Conservation (phyloP, 352 stramenopile species). For the Globisporangium paroecandrum region DNA sequence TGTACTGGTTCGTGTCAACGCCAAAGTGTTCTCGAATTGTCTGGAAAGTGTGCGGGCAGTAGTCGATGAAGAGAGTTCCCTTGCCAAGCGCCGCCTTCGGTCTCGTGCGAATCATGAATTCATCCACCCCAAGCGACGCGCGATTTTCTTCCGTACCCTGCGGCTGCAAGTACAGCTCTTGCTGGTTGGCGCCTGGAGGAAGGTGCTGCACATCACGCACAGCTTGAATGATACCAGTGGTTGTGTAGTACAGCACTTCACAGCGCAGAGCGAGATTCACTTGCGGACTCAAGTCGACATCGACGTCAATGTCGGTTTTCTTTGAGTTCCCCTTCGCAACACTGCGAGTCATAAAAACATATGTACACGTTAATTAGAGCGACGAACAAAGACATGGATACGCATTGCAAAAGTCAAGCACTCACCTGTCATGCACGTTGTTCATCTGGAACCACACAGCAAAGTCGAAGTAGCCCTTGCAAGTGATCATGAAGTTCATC, state of each 20-base stretch:
- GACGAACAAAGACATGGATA: neutral
- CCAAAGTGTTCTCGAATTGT: constrained; percentile 84
- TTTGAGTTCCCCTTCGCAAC: constrained; percentile 19
- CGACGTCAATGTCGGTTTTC: constrained; percentile 75
- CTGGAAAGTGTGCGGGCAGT: constrained; percentile 83
- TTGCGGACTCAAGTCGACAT: constrained; percentile 83
- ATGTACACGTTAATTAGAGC: neutral
- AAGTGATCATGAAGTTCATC: constrained; percentile 90
- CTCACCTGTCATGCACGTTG: constrained; percentile 58
- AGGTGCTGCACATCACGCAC: constrained; percentile 70
- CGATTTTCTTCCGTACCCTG: constrained; percentile 77
- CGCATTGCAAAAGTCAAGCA: neutral
- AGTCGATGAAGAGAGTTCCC: constrained; percentile 84
- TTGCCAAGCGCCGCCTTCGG: constrained; percentile 71
- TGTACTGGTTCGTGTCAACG: constrained; percentile 81
- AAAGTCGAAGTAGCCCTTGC: constrained; percentile 89
- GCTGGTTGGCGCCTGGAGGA: constrained; percentile 59
- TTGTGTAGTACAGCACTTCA: constrained; percentile 87
- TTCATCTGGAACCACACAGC: constrained; percentile 90
- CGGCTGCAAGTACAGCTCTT: constrained; percentile 77
- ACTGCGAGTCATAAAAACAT: neutral
- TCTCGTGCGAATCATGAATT: constrained; percentile 81
- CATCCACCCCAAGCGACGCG: constrained; percentile 70
- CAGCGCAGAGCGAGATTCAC: constrained; percentile 82
- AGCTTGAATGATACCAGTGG: constrained; percentile 84